These are phyloP conservation scores for Gossypioides kirkii DNA, from an alignment of 345 rosid species.

Conservation along the genomic window DNA sequence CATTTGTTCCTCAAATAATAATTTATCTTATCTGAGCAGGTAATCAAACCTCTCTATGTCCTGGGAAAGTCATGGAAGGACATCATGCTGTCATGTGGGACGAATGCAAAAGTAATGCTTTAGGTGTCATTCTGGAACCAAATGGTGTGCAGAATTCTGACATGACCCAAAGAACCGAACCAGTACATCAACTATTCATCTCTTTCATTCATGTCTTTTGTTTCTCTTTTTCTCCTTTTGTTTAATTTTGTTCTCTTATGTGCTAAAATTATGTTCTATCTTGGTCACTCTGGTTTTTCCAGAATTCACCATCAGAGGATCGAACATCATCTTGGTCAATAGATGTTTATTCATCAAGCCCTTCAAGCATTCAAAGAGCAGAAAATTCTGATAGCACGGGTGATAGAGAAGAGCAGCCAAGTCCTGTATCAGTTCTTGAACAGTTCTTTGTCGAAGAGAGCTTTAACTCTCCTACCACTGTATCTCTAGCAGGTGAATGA, in stretches of 20 bases:
- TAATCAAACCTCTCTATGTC: constrained; percentile 20
- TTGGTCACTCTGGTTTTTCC: constrained; percentile 9
- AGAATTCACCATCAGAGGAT: constrained; percentile 37
- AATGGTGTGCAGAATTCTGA: constrained; percentile 11
- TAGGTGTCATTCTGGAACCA: constrained; percentile 6
- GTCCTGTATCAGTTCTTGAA: constrained; percentile 63
- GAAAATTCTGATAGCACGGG: constrained; percentile 23
- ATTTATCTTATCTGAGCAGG: constrained; percentile 10
- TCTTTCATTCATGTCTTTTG: not conserved
- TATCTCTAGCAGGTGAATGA: constrained; percentile 40
- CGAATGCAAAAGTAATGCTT: constrained; percentile 15
- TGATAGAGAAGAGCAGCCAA: constrained; percentile 44
- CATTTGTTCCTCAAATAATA: not conserved
- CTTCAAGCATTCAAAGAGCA: constrained; percentile 20
- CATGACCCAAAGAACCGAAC: constrained; percentile 18
- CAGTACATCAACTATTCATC: not conserved
- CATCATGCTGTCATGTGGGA: not conserved
- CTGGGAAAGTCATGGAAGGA: constrained; percentile 12
- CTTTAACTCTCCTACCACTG: constrained; percentile 22
- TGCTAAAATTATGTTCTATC: not conserved
- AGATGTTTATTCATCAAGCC: constrained; percentile 23
- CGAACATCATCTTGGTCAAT: constrained; percentile 19
- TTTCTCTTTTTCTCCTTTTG: not conserved
- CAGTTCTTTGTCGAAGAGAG: constrained; percentile 35
- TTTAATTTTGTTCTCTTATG: not conserved